Evolutionary conservation across 495 filamentous ascomycete genomes (phyloP), one percentile per base, ranked within the genome.

Genomic region (Neurospora sp.): DNA sequence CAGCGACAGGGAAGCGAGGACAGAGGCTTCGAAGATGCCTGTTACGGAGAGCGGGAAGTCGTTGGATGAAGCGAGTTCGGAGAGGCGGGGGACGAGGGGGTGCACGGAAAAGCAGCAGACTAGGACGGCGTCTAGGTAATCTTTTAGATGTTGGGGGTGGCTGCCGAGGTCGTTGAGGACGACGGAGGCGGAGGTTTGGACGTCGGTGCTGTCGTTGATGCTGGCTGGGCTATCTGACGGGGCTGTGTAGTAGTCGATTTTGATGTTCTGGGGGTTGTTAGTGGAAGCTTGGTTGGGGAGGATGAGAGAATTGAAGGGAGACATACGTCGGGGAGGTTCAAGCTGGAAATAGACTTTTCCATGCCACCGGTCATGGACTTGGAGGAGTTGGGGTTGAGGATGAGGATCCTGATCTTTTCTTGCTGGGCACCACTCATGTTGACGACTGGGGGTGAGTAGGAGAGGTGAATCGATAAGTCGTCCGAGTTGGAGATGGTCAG

Each of bases 331-430:
- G 82, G 76, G 39, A 85, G 80, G 10, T 84, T 79, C 69, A 91
- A 79, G n/a, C 78, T 72, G 35, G 86, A 81, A 72, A 96, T 83
- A 3, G 94, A 85, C 0, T 89, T 87, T 69, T 86, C 87, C 70
- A 98, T 82, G 5, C 88, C 89, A 11, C 89, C 85, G 0, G 94
- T 98, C 94, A 98, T 98, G 68, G 88, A 85, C 46, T 82, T 76
- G 3, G 91, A 94, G 35, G 93, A 95, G 82, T 98, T 98, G 40
- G 95, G 95, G 77, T 98, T 98, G 80, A 98, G 89, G 75, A 97
- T 86, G 75, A 97, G 83, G 76, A 97, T 92, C 61, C 80, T 83
- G 73, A 74, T 76, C 61, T 70, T 1, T 77, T 39, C 81, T 79
- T 39, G 78, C 69, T 37, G 81, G 74, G n/a, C 75, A 71, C 27